These are phyloP conservation scores for Neurospora terricola DNA, from an alignment of 495 filamentous ascomycete species.

Conservation along the genomic window DNA sequence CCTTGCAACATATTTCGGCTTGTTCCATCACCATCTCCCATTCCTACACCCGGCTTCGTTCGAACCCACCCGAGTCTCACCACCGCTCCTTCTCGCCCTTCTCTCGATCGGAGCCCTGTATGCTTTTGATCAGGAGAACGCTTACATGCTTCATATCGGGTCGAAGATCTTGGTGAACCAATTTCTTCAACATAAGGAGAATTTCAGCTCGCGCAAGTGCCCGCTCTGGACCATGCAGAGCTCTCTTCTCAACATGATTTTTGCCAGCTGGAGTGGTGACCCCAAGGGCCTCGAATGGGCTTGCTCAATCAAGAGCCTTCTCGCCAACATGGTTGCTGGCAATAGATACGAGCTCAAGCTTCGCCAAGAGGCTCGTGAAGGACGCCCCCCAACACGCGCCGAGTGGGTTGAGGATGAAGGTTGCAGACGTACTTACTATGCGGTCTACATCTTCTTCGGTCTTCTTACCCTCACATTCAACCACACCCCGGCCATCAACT, in stretches of 20 bases:
- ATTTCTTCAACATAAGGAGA: constrained; percentile 94
- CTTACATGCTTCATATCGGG: constrained; percentile 92
- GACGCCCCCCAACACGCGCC: constrained; percentile 61
- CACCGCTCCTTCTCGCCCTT: constrained; percentile 79
- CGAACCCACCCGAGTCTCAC: constrained; percentile 61
- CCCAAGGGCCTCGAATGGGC: constrained; percentile 97
- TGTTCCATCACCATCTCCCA: constrained; percentile 94
- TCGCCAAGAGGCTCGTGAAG: constrained; percentile 79
- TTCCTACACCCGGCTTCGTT: constrained; percentile 95
- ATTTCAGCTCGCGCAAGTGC: constrained; percentile 97
- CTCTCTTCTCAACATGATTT: constrained; percentile 94
- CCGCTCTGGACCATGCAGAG: constrained; percentile 97
- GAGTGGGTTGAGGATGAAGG: constrained; percentile 98
- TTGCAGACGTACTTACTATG: constrained; percentile 92
- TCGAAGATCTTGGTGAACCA: constrained; percentile 95
- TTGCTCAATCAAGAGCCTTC: constrained; percentile 93
- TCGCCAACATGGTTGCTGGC: constrained; percentile 97
- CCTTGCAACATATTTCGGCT: constrained; percentile 87
- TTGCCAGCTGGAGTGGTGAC: constrained; percentile 98
- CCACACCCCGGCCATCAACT: constrained; percentile 91
- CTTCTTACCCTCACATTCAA: constrained; percentile 94
- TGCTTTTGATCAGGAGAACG: constrained; percentile 92
- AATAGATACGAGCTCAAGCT: constrained; percentile 94
- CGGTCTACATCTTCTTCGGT: constrained; percentile 99
- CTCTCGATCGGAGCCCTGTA: constrained; percentile 94